Evolutionary conservation across 257 asterid species (phyloP).

Genomic region (Solanum gandarillasii): DNA sequence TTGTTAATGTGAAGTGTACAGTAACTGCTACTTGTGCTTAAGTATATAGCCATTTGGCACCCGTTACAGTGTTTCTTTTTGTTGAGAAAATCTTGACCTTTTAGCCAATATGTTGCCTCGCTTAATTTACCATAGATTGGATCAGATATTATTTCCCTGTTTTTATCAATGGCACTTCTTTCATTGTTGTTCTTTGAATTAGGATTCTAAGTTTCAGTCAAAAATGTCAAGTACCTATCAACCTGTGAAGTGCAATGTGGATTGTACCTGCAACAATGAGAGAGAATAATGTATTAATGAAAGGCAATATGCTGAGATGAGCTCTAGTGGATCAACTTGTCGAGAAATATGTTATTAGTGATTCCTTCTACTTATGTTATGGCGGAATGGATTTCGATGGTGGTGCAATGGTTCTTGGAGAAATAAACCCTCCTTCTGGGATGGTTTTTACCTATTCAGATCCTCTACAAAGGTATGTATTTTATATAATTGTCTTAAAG

Average conservation of each 20-base stretch:
- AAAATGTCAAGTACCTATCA: constrained; percentile 61
- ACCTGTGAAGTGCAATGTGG: constrained; percentile 74
- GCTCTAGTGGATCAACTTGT: constrained; percentile 97
- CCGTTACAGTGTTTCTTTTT: too few relatives aligned
- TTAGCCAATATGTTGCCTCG: too few relatives aligned
- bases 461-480: constrained; percentile 77
- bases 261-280: constrained; percentile 63
- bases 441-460: constrained; percentile 74
- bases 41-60: too few relatives aligned
- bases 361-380: constrained; percentile 48
- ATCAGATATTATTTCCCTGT: not conserved
- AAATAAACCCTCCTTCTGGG: constrained; percentile 56
- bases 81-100: too few relatives aligned
- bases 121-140: not conserved
- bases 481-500: constrained; percentile 15
- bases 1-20: too few relatives aligned
- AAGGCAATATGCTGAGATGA: constrained; percentile 93
- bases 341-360: constrained; percentile 41
- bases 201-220: constrained; percentile 93
- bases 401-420: constrained; percentile 97
- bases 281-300: constrained; percentile 67
- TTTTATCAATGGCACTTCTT: not conserved
- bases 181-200: not conserved
- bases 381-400: constrained; percentile 99
- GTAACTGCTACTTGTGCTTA: too few relatives aligned